Evolutionary conservation across 345 rosid species (phyloP).

Genomic region (Lepidium didymum): DNA sequence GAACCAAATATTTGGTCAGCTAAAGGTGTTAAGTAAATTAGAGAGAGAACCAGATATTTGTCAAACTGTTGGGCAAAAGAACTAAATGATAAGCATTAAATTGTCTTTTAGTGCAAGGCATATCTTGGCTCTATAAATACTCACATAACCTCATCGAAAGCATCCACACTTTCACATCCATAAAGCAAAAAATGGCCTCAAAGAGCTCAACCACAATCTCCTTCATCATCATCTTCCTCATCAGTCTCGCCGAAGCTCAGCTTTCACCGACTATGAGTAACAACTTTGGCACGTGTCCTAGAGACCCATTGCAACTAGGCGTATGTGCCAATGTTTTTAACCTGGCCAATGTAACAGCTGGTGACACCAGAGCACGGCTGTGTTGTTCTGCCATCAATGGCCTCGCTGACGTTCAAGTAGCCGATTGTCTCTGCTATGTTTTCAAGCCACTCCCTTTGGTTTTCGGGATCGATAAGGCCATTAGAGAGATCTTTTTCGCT

Average conservation of each 20-base stretch:
- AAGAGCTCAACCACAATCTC: slow-evolving; percentile 1
- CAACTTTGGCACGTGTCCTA: slow-evolving; percentile 23
- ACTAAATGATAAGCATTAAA: neutral
- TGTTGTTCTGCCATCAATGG: slow-evolving; percentile 11
- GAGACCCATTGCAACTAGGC: slow-evolving; percentile 13
- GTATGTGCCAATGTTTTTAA: slow-evolving; percentile 9
- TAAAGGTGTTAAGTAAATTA: neutral
- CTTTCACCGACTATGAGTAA: neutral
- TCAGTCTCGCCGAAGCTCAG: neutral
- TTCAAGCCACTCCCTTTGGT: slow-evolving; percentile 12
- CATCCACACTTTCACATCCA: slow-evolving; percentile 1
- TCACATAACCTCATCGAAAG: neutral
- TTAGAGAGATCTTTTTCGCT: slow-evolving; percentile 16
- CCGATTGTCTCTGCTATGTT: slow-evolving; percentile 25
- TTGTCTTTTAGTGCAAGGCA: neutral
- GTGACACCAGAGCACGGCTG: slow-evolving; percentile 15
- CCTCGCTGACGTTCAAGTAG: slow-evolving; percentile 11
- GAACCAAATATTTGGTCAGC: neutral
- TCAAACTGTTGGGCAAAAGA: neutral
- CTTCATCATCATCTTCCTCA: slow-evolving; percentile 1
- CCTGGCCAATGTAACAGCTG: slow-evolving; percentile 7
- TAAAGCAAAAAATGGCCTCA: slow-evolving; percentile 16
- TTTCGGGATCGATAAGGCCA: neutral
- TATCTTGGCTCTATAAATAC: slow-evolving; percentile 9
- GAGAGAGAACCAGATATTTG: neutral